Percentiles rank a stretch among this genome's conserved stretches.
Conservation (phyloP, 257 asterid species). For the Solanum paucissectum region DNA sequence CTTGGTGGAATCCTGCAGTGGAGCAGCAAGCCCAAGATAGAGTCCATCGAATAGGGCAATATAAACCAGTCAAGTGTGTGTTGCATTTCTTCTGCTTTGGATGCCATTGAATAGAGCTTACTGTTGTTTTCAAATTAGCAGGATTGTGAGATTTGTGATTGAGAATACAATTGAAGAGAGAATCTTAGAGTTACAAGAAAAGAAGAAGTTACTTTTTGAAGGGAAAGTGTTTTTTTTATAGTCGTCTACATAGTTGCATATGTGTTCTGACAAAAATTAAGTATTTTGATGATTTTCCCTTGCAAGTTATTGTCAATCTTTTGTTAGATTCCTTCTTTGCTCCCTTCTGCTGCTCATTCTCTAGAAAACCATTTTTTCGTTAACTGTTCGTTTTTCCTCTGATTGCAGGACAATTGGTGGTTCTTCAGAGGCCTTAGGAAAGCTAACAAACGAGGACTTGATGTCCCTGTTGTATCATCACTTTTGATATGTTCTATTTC, state of each 20-base stretch:
- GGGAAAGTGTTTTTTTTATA: not conserved
- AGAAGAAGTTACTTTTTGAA: not conserved
- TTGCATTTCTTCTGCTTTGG: not conserved
- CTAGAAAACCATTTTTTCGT: not conserved
- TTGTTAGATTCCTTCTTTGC: not conserved
- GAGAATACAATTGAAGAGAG: not conserved
- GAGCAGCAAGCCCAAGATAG: too few species aligned
- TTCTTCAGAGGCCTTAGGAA: conserved; percentile 39
- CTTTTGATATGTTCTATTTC: not conserved
- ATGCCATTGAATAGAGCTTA: not conserved
- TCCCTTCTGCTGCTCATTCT: not conserved
- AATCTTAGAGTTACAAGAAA: not conserved
- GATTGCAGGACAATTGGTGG: conserved; percentile 61
- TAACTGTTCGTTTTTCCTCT: not conserved
- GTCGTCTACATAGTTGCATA: not conserved
- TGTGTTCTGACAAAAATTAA: not conserved
- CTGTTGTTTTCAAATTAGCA: not conserved
- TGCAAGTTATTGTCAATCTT: not conserved
- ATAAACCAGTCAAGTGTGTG: not conserved
- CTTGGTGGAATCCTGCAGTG: too few species aligned
- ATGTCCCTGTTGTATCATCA: not conserved
- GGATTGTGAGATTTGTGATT: not conserved
- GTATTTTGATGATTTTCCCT: not conserved
- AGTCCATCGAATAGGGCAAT: too few species aligned
- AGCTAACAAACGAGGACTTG: not conserved